Conservation (phyloP, 140 eudicot genomes). For the Oenanthe javanica region DNA sequence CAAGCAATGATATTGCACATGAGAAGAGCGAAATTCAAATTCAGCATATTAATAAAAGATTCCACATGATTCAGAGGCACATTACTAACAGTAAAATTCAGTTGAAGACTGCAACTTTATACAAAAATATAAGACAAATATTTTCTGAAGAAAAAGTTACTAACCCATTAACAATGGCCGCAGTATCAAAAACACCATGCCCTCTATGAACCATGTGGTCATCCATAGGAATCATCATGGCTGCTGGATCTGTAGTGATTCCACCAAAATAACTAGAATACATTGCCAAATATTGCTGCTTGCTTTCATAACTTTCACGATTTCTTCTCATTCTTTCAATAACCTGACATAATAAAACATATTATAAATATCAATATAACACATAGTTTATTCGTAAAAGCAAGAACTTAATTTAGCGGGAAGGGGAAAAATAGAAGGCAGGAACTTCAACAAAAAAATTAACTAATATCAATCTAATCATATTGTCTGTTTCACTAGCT, state of each 20-base stretch:
- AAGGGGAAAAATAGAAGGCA: not conserved
- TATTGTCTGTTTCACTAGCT: not conserved
- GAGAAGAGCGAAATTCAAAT: not conserved
- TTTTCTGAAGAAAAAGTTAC: slow-evolving; percentile 14
- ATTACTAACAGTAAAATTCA: not conserved
- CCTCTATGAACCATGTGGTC: slow-evolving; percentile 98
- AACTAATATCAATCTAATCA: not conserved
- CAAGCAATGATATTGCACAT: not conserved
- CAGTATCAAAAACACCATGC: slow-evolving; percentile 92
- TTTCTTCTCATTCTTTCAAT: slow-evolving; percentile 46
- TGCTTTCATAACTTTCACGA: slow-evolving; percentile 40
- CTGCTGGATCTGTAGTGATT: slow-evolving; percentile 59
- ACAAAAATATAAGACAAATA: not conserved
- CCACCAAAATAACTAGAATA: slow-evolving; percentile 90
- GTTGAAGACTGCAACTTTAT: not conserved
- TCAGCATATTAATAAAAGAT: not conserved
- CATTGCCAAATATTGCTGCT: slow-evolving; percentile 78
- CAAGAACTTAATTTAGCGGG: not conserved
- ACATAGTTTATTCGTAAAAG: not conserved
- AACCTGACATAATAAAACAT: slow-evolving; percentile 30
- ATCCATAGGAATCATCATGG: slow-evolving; percentile 93
- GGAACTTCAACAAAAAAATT: not conserved
- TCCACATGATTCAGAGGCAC: not conserved
- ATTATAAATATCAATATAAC: not conserved
- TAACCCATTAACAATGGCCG: slow-evolving; percentile 78